Evolutionary conservation across 768 basidiomycete species (phyloP).

Genomic region (Russula abietina): DNA sequence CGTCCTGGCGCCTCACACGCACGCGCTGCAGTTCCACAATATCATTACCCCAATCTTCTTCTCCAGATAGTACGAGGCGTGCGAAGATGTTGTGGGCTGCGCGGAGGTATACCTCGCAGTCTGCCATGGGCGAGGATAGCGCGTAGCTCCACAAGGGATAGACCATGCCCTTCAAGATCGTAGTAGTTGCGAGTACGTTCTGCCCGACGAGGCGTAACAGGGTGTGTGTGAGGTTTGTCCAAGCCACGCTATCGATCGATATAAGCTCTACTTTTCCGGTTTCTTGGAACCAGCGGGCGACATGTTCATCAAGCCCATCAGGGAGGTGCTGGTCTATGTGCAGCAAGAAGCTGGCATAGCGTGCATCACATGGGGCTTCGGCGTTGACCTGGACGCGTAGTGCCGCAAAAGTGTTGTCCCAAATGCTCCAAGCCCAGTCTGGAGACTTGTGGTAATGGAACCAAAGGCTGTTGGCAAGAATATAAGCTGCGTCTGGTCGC

Average conservation of each 20-base stretch:
- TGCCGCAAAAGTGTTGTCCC: conserved; percentile 76
- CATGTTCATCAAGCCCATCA: conserved; percentile 60
- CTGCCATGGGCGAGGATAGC: conserved; percentile 36
- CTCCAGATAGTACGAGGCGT: conserved; percentile 50
- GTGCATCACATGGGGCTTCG: conserved; percentile 49
- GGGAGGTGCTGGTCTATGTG: conserved; percentile 76
- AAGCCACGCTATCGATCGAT: conserved; percentile 53
- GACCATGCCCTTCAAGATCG: conserved; percentile 66
- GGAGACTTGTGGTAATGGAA: conserved; percentile 68
- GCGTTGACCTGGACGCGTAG: conserved; percentile 53
- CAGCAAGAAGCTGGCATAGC: conserved; percentile 65
- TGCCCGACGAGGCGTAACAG: conserved; percentile 59
- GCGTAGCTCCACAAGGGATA: conserved; percentile 70
- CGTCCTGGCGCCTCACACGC: conserved; percentile 59
- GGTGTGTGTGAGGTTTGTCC: conserved; percentile 60
- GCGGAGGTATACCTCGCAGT: conserved; percentile 47
- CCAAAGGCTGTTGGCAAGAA: conserved; percentile 74
- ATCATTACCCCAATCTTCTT: conserved; percentile 40
- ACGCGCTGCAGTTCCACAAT: conserved; percentile 64
- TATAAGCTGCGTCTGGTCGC: conserved; percentile 54
- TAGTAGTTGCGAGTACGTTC: conserved; percentile 66
- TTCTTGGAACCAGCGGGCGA: conserved; percentile 67
- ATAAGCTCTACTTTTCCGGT: conserved; percentile 59
- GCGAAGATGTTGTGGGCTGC: conserved; percentile 61
- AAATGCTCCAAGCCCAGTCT: conserved; percentile 78